Evolutionary conservation across 176 grass and related monocot species (phyloP), one percentile per base, ranked within the genome.

Genomic region (Neostapfia colusana): DNA sequence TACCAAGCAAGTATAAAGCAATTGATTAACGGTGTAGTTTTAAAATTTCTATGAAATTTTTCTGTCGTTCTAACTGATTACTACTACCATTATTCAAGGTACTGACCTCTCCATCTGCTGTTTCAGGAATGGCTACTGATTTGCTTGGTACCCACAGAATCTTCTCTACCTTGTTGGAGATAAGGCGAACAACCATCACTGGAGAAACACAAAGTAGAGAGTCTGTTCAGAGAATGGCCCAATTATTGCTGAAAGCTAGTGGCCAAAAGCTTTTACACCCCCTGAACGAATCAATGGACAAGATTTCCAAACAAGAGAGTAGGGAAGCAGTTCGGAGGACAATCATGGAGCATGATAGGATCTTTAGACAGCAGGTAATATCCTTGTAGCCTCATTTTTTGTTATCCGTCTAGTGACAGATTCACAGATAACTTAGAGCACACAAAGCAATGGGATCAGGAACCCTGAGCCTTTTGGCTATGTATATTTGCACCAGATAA

Each of bases 321-420:
- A 83, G 51, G 86, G 94, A 93, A 69, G 85, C 61, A 28, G 35
- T 97, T 85, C 75, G 84, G 67, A 91, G 64, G 81, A 86, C 72
- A 70, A 93, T 97, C 71, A 28, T 93, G 67, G 88, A 89, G 36
- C 91, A 93, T 63, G 86, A 97, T 51, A 77, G 91, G 41, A 74
- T 89, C 78, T 97, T 97, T 68, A 91, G 84, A 89, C 72, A 89
- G 45, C 91, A 93, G 94, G 94, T 97, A 67, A 44, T 12, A 65
- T 43, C 42, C 5, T 26, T 61, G 20, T 67, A 48, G 25, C 41
- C 53, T 17, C 64, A 17, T 68, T 25, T 10, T 37, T 44, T 27
- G 63, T 3, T 18, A 54, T 65, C 53, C 14, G 37, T 84, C n/a
- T 69, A 57, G 10, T 45, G 1, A 57, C 31, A 39, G 20, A 21